Percentiles rank a stretch among this genome's conserved stretches.
Conservation (phyloP, 768 basidiomycete genomes). For the Kwoniella mangroviensis region DNA sequence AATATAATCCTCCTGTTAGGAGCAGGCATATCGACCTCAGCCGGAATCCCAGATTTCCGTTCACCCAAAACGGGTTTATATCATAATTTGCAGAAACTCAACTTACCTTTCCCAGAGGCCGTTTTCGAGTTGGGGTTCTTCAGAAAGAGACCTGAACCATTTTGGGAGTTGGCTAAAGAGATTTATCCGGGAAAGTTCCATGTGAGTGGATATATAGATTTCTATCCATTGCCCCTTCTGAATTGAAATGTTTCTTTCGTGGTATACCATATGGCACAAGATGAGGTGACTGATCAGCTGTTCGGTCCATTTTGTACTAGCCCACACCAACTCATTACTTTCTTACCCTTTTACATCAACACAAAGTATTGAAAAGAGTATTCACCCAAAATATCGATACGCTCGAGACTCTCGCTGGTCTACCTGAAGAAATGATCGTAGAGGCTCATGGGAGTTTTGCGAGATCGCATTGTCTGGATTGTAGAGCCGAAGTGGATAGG, state of each 20-base stretch:
- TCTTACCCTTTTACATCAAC: constrained; percentile 75
- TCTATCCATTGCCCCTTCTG: too few species aligned
- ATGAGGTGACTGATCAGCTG: constrained; percentile 43
- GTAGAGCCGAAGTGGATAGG: constrained; percentile 66
- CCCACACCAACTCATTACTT: constrained; percentile 92
- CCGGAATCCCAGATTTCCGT: constrained; percentile 74
- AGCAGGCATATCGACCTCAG: constrained; percentile 51
- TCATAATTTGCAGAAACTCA: constrained; percentile 58
- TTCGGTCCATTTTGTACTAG: constrained; percentile 54
- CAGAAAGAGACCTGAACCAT: constrained; percentile 69
- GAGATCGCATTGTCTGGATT: constrained; percentile 78
- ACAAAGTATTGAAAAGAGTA: constrained; percentile 65
- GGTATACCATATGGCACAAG: not conserved
- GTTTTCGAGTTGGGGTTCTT: constrained; percentile 93
- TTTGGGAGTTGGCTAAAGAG: constrained; percentile 90
- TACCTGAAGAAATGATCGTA: constrained; percentile 73
- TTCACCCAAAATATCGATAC: constrained; percentile 70
- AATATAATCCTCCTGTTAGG: constrained; percentile 48
- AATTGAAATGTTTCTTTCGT: too few species aligned
- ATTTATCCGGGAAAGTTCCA: constrained; percentile 77
- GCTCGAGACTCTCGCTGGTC: constrained; percentile 80
- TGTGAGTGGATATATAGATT: constrained; percentile 25
- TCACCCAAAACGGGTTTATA: constrained; percentile 76
- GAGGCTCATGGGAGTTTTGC: constrained; percentile 99
- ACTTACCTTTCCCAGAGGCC: constrained; percentile 84